phyloP scores from a whole-genome alignment of 2,329 filamentous ascomycete species.

The Domatiomyces catenatus region DNA sequence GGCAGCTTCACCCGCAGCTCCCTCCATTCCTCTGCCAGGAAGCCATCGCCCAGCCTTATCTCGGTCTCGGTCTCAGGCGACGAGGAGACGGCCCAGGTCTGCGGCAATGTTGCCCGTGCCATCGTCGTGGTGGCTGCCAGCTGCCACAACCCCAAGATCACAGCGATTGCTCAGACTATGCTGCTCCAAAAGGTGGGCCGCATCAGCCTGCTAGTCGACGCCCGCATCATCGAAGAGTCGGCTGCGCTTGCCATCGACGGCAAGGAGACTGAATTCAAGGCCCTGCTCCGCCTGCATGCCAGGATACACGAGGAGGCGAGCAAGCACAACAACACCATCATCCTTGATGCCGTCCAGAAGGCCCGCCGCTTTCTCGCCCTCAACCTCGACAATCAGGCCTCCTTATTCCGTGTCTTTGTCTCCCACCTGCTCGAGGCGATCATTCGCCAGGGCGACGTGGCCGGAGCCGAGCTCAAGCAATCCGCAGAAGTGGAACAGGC shows the following conservation, averaged over 20 bases:
- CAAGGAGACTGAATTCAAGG: constrained; percentile 66
- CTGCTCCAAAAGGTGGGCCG: constrained; percentile 89
- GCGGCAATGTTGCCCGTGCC: constrained; percentile 82
- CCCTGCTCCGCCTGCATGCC: constrained; percentile 69
- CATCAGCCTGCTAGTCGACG: constrained; percentile 64
- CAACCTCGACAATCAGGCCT: constrained; percentile 49
- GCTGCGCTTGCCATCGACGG: constrained; percentile 63
- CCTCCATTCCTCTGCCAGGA: constrained; percentile 19
- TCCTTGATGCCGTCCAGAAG: constrained; percentile 60
- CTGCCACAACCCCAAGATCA: constrained; percentile 80
- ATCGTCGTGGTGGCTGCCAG: constrained; percentile 78
- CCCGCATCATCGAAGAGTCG: constrained; percentile 69
- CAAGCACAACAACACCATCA: constrained; percentile 48
- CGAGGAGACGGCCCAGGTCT: constrained; percentile 62
- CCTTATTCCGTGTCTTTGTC: constrained; percentile 69
- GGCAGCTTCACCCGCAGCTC: constrained; percentile 4
- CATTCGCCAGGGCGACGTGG: constrained; percentile 76
- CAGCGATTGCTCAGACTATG: constrained; percentile 84
- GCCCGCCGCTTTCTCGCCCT: constrained; percentile 67
- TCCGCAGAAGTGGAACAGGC: constrained; percentile 69
- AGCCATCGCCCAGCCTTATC: constrained; percentile 58
- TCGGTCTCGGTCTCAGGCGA: constrained; percentile 61
- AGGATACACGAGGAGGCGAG: constrained; percentile 60
- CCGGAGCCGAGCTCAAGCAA: constrained; percentile 56
- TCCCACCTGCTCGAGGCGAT: constrained; percentile 71